phyloP scores from a whole-genome alignment of 2,329 filamentous ascomycete species.

The Claviceps humidiphila region DNA sequence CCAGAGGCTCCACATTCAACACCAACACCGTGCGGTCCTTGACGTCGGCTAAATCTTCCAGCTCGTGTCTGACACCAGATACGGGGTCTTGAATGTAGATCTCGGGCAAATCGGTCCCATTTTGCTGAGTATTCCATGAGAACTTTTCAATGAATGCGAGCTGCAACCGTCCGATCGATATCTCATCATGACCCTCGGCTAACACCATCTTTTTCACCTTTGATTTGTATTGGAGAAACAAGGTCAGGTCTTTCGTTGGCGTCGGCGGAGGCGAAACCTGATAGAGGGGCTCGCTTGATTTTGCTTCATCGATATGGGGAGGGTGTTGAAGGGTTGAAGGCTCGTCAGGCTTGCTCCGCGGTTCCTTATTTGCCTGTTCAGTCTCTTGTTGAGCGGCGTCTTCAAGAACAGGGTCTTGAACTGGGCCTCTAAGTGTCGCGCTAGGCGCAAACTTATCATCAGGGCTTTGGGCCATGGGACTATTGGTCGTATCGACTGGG shows the following conservation, averaged over 20 bases:
- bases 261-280: conserved; percentile 50
- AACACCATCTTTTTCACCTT: conserved; percentile 95
- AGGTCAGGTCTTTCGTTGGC: conserved; percentile 71
- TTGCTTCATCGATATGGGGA: conserved; percentile 27
- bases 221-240: conserved; percentile 93
- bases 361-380: conserved; percentile 6
- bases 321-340: conserved; percentile 8
- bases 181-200: conserved; percentile 66
- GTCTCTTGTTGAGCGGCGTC: conserved; percentile 7
- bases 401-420: conserved; percentile 28
- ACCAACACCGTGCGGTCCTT: conserved; percentile 94
- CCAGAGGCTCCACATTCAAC: conserved; percentile 80
- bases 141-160: conserved; percentile 98
- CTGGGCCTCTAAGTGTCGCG: conserved; percentile 46
- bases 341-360: conserved; percentile 13
- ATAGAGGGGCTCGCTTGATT: conserved; percentile 34
- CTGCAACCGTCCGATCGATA: conserved; percentile 79
- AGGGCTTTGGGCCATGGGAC: conserved; percentile 40
- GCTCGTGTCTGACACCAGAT: conserved; percentile 89
- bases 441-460: conserved; percentile 48
- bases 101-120: conserved; percentile 83
- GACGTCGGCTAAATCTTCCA: conserved; percentile 85
- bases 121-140: conserved; percentile 94
- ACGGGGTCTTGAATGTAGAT: conserved; percentile 96
- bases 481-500: conserved; percentile 4